Evolutionary conservation across 352 stramenopile species (phyloP).

Genomic region (Bremia lactucae): DNA sequence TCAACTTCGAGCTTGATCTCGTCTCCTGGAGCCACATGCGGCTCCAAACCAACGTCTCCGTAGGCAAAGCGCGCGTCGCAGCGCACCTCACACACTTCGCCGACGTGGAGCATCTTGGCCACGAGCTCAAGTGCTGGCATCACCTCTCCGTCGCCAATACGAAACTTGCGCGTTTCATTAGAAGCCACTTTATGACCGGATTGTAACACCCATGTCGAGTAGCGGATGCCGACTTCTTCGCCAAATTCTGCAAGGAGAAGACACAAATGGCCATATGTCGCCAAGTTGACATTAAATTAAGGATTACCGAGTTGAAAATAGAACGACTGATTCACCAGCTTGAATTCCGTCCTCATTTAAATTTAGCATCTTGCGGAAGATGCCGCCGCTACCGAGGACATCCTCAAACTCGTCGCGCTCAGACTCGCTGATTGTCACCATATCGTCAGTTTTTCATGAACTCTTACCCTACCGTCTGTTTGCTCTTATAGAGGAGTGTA

Average conservation of each 20-base stretch:
- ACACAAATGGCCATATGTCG: no score
- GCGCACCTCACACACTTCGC: slow-evolving; percentile 61
- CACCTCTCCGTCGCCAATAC: slow-evolving; percentile 71
- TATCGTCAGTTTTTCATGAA: no score
- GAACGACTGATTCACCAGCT: slow-evolving; percentile 27
- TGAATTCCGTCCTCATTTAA: slow-evolving; percentile 46
- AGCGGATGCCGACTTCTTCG: slow-evolving; percentile 66
- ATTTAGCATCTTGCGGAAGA: slow-evolving; percentile 59
- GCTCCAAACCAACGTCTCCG: slow-evolving; percentile 49
- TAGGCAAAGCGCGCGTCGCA: slow-evolving; percentile 67
- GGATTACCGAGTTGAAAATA: background rate
- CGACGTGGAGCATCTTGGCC: slow-evolving; percentile 69
- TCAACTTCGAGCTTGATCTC: slow-evolving; percentile 50
- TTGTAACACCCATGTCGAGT: slow-evolving; percentile 45
- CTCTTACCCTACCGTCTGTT: no score
- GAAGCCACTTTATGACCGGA: slow-evolving; percentile 26
- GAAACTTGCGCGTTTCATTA: slow-evolving; percentile 57
- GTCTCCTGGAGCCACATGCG: slow-evolving; percentile 33
- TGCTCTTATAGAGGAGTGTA: no score
- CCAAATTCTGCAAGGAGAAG: slow-evolving; percentile 51
- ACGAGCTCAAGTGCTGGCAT: slow-evolving; percentile 70
- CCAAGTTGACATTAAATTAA: slow-evolving; percentile 1
- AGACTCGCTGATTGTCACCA: slow-evolving; percentile 28
- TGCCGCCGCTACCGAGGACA: slow-evolving; percentile 65
- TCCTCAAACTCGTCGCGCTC: slow-evolving; percentile 62